Conservation (phyloP, 495 filamentous ascomycete species). For the Mycothermus thermophilus region DNA sequence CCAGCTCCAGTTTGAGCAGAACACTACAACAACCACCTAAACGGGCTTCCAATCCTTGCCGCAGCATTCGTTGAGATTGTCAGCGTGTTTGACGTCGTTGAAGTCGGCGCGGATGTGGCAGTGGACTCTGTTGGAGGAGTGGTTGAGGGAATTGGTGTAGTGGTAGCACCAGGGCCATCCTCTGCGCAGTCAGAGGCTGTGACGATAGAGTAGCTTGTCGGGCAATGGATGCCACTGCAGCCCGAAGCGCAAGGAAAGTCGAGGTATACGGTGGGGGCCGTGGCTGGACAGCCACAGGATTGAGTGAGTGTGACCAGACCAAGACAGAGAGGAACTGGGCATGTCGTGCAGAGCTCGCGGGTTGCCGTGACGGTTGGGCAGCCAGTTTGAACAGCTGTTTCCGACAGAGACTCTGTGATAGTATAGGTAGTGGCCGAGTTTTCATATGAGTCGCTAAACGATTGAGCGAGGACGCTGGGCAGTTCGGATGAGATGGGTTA, state of each 20-base stretch:
- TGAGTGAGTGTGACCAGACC: slow-evolving; percentile 18
- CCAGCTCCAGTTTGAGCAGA: too few relatives aligned
- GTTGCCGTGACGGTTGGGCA: slow-evolving; percentile 15
- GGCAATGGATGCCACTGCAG: slow-evolving; percentile 9
- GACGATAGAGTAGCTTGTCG: slow-evolving; percentile 9
- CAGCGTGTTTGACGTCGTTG: background rate
- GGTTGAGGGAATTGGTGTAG: background rate
- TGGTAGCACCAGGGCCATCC: background rate
- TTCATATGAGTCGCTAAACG: background rate
- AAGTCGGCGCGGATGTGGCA: background rate
- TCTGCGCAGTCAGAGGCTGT: background rate
- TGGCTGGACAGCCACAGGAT: slow-evolving; percentile 13
- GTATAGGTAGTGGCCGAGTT: background rate
- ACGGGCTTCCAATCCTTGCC: background rate
- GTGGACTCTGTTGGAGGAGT: background rate
- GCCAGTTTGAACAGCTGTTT: slow-evolving; percentile 4
- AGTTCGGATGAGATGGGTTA: background rate
- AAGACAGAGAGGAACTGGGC: slow-evolving; percentile 19
- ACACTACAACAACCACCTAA: background rate
- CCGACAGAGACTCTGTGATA: background rate
- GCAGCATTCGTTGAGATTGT: background rate
- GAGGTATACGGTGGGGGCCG: slow-evolving; percentile 10
- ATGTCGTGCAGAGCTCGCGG: slow-evolving; percentile 14
- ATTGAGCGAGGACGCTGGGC: background rate
- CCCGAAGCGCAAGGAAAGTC: slow-evolving; percentile 11